These are phyloP conservation scores for Rheum nobile DNA, from an alignment of 148 eudicot genomes.

Conservation along the genomic window DNA sequence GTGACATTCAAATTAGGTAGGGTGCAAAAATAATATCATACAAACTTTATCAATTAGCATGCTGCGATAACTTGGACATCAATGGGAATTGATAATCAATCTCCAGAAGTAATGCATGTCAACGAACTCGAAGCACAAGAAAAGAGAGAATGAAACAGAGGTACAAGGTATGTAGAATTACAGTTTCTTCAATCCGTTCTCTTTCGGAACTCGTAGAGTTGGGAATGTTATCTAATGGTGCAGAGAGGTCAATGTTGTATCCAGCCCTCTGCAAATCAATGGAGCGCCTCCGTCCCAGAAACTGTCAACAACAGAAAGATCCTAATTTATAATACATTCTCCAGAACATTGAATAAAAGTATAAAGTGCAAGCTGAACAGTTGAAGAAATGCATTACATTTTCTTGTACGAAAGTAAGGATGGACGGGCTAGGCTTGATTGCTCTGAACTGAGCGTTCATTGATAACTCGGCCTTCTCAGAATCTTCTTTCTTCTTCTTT, in stretches of 20 bases:
- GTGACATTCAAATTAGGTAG: not conserved
- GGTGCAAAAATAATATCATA: not conserved
- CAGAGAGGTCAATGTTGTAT: slow-evolving; percentile 61
- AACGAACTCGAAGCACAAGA: not conserved
- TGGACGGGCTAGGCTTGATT: slow-evolving; percentile 70
- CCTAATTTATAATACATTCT: not conserved
- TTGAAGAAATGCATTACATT: slow-evolving; percentile 39
- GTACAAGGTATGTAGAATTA: slow-evolving; percentile 17
- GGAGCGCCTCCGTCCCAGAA: slow-evolving; percentile 81
- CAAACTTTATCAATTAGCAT: not conserved
- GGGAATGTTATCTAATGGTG: slow-evolving; percentile 86
- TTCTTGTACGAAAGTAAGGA: slow-evolving; percentile 69
- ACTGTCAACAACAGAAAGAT: slow-evolving; percentile 27
- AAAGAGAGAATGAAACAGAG: slow-evolving; percentile 6
- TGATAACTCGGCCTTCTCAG: slow-evolving; percentile 43
- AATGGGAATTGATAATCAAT: not conserved
- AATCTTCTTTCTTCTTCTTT: slow-evolving; percentile 23
- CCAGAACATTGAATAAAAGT: not conserved
- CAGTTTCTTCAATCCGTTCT: slow-evolving; percentile 78
- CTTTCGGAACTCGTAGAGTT: slow-evolving; percentile 54
- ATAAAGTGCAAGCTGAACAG: not conserved
- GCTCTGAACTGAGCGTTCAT: slow-evolving; percentile 92
- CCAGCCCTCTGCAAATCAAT: slow-evolving; percentile 77
- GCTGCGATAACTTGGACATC: not conserved
- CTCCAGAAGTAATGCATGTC: not conserved